A percentile compares a stretch with the other conserved stretches of the same genome.
Evolutionary conservation across 176 grass and related monocot genomes (phyloP).

Genomic region (Ampelocalamus luodianensis): DNA sequence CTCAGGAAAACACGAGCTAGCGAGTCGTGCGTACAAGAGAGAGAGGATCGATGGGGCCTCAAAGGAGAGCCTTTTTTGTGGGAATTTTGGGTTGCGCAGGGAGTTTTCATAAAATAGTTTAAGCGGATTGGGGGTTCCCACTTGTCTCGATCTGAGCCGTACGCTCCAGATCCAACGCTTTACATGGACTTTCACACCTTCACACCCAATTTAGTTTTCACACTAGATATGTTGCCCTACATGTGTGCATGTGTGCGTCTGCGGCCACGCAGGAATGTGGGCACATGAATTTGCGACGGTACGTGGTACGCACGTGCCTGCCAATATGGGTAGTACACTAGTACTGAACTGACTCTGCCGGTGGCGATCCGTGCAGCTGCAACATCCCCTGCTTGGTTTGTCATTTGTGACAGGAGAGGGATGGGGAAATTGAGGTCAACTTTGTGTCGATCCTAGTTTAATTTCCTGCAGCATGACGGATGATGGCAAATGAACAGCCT

Average conservation of each 20-base stretch:
- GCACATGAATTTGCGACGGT: conserved; percentile 26
- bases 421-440: conserved; percentile 1
- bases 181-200: too few relatives aligned
- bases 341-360: background rate
- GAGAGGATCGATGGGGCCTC: too few relatives aligned
- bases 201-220: too few relatives aligned
- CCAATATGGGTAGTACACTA: conserved; percentile 29
- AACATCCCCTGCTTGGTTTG: background rate
- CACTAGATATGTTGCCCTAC: too few relatives aligned
- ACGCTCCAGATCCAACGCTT: too few relatives aligned
- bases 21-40: too few relatives aligned
- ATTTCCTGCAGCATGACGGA: background rate
- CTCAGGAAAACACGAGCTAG: too few relatives aligned
- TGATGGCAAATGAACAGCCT: background rate
- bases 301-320: conserved; percentile 44
- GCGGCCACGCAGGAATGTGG: background rate
- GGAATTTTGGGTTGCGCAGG: too few relatives aligned
- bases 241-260: background rate
- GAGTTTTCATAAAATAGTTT: too few relatives aligned
- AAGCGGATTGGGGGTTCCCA: too few relatives aligned
- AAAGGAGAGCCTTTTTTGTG: too few relatives aligned
- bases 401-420: background rate
- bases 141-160: too few relatives aligned
- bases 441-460: background rate
- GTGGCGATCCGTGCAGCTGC: background rate